phyloP scores from a whole-genome alignment of 164 flowering plant species.

The Aristolochia fimbriata region DNA sequence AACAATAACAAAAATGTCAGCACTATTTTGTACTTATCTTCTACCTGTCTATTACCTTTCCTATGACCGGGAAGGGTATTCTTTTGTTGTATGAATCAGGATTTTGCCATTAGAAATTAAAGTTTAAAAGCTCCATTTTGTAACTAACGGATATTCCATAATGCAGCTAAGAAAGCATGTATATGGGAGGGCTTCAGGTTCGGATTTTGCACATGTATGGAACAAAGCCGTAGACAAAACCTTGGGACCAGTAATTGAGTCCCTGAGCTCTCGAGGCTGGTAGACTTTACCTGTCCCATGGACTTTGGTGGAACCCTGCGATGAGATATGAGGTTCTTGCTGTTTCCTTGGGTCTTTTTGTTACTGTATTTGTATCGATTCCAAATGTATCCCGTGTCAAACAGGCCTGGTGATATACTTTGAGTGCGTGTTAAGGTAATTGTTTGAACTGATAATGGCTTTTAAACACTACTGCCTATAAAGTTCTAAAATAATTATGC shows the following conservation, averaged over 20 bases:
- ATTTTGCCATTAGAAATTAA: too few relatives aligned
- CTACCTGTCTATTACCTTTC: background rate
- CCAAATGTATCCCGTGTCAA: background rate
- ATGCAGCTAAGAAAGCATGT: slow-evolving; percentile 38
- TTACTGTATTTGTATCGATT: background rate
- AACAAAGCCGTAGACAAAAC: slow-evolving; percentile 65
- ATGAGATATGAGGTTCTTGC: background rate
- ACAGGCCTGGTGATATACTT: background rate
- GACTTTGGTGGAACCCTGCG: background rate
- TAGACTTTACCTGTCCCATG: slow-evolving; percentile 16
- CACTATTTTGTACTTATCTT: too few relatives aligned
- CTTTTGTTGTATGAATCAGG: background rate
- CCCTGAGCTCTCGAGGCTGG: slow-evolving; percentile 70
- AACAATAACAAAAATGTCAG: too few relatives aligned
- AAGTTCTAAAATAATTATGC: background rate
- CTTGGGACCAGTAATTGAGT: slow-evolving; percentile 46
- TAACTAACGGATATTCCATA: too few relatives aligned
- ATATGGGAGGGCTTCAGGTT: slow-evolving; percentile 24
- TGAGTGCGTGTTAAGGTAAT: too few relatives aligned
- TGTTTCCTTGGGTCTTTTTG: background rate
- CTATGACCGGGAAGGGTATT: background rate
- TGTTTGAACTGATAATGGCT: background rate
- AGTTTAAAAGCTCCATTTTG: too few relatives aligned
- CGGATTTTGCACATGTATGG: slow-evolving; percentile 48
- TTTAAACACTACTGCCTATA: background rate